Evolutionary conservation across 2,329 filamentous ascomycete species (phyloP), one percentile per base, ranked within the genome.

Genomic region (Trichophyton rubrum): DNA sequence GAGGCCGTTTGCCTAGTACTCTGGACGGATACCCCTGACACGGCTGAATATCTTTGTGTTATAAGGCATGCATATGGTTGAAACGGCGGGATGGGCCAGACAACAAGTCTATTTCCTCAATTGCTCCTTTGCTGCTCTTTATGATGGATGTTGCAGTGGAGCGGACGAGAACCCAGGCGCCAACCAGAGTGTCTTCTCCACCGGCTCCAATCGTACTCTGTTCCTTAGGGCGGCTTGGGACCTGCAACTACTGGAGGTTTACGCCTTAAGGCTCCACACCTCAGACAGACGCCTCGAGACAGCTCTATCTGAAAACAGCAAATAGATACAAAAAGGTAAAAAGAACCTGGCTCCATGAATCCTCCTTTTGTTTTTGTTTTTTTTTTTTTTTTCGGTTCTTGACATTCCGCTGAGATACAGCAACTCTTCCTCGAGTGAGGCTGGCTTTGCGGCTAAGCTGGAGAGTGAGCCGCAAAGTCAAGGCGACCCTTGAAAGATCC

Each of bases 241-340:
- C 27, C 49, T 35, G 24, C 49, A n/a, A 27, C 49, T 55, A 55
- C 49, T 55, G 49, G 49, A n/a, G 8, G 24, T 55, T 55, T 55
- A 55, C 49, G 49, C 30, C 49, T 35, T 33, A 55, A 4, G 49
- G 27, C 49, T 55, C 49, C 49, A 53, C 49, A 55, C 49, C 49
- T 35, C 27, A 55, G 49, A 30, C 49, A 55, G n/a, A 55, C 49
- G 49, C 49, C 49, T 20, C 49, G 27, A 55, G 49, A 55, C n/a
- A 55, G 24, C 49, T 55, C n/a, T 55, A 55, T 55, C 49, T 55
- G 49, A 33, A 55, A 55, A 20, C 27, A 55, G 49, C 20, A 55
- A 55, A 55, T 55, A 27, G n/a, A 55, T 55, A 15, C 9, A 53
- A 55, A 55, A 55, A 20, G 49, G 49, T 20, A 55, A 55, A 55